Conservation (phyloP, 177 flowering plant genomes). For the Vitis hybrid region DNA sequence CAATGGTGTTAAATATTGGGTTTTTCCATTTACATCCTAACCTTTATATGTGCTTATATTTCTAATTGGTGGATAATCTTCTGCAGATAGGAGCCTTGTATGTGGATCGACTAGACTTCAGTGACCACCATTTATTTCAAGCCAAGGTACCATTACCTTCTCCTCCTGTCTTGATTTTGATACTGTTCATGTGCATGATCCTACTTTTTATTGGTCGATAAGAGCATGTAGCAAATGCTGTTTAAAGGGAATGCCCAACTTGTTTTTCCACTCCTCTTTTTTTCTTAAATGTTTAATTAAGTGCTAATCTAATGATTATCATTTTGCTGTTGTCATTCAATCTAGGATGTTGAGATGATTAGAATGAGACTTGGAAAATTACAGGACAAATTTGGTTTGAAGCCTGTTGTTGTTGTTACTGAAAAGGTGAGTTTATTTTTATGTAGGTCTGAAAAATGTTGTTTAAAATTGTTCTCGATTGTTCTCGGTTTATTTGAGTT, state of each 20-base stretch:
- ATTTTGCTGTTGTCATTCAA: conserved; percentile 3
- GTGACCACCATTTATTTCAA: conserved; percentile 74
- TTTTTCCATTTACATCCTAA: background rate
- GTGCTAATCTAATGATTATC: background rate
- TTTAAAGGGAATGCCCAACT: background rate
- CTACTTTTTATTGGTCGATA: no score
- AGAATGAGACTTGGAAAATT: conserved; percentile 42
- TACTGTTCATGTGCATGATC: background rate
- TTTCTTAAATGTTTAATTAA: background rate
- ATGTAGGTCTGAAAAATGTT: no score
- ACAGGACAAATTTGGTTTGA: conserved; percentile 36
- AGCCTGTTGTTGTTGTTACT: conserved; percentile 62
- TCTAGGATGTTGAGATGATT: conserved; percentile 62
- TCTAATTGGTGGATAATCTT: conserved; percentile 7
- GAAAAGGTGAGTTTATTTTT: conserved; percentile 63
- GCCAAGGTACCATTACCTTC: conserved; percentile 35
- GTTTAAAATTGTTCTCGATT: no score
- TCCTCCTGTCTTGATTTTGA: no score
- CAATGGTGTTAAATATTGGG: background rate
- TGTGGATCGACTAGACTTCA: conserved; percentile 71
- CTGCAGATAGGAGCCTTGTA: conserved; percentile 64
- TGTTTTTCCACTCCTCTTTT: background rate
- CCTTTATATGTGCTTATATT: background rate
- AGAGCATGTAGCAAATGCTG: background rate
- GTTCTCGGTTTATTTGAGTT: no score